Percentiles rank a stretch among this genome's conserved stretches.
Evolutionary conservation across 2,329 filamentous ascomycete genomes (phyloP).

Genomic region (Pyricularia sp.): DNA sequence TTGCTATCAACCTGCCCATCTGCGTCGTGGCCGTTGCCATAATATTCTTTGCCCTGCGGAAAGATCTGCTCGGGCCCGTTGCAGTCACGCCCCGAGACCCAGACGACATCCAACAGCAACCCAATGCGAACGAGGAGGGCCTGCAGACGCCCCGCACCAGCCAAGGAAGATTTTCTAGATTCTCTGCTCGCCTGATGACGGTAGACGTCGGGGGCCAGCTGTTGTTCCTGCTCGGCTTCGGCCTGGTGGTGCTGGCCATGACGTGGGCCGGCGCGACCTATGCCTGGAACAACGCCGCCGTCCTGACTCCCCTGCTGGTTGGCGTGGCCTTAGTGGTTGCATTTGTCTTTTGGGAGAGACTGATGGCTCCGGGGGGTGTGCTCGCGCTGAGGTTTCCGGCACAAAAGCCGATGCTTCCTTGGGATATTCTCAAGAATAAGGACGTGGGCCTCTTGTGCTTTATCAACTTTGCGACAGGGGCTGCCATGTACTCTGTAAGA

Average conservation of each 20-base stretch:
- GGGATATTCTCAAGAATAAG: slow-evolving; percentile 42
- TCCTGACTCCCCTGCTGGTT: slow-evolving; percentile 36
- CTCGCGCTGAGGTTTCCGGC: slow-evolving; percentile 38
- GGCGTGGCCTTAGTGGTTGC: slow-evolving; percentile 29
- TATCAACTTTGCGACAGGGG: slow-evolving; percentile 51
- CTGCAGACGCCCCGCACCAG: background rate
- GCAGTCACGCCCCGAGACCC: slow-evolving; percentile 22
- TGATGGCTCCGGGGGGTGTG: slow-evolving; percentile 38
- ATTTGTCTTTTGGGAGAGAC: slow-evolving; percentile 42
- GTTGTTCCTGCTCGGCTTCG: slow-evolving; percentile 45
- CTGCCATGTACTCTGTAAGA: slow-evolving; percentile 38
- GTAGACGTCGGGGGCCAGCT: slow-evolving; percentile 48
- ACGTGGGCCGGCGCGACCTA: slow-evolving; percentile 47
- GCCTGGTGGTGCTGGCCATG: slow-evolving; percentile 41
- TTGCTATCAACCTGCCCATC: slow-evolving; percentile 53
- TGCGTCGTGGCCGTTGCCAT: slow-evolving; percentile 39
- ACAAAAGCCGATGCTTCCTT: slow-evolving; percentile 56
- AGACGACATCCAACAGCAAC: background rate
- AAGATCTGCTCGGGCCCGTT: slow-evolving; percentile 46
- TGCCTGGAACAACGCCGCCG: slow-evolving; percentile 36
- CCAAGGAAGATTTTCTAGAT: slow-evolving; percentile 11
- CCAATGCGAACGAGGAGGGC: too few species aligned
- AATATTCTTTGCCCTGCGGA: slow-evolving; percentile 46
- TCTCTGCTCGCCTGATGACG: slow-evolving; percentile 39
- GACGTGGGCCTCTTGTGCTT: slow-evolving; percentile 54